phyloP scores from a whole-genome alignment of 73 alveolate species.

The Tetrahymena elliotti region DNA sequence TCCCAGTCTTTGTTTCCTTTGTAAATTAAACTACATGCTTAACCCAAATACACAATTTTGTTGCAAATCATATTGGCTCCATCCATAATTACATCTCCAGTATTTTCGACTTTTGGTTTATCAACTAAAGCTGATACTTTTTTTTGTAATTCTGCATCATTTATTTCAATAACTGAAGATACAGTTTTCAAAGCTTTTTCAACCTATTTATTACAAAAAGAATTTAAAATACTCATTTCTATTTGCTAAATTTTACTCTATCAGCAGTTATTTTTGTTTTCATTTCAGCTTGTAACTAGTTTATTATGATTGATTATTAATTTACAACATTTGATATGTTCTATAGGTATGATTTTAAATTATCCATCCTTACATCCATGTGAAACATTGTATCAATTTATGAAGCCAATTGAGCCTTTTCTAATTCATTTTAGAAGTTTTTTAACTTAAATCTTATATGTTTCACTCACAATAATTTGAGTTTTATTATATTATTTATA shows the following conservation, averaged over 20 bases:
- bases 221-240: not conserved
- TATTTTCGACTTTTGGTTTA: conserved; percentile 40
- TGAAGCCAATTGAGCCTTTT: not conserved
- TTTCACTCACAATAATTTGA: not conserved
- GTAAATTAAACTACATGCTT: conserved; percentile 16
- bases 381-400: not conserved
- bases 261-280: not conserved
- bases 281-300: not conserved
- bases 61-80: conserved; percentile 15
- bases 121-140: conserved; percentile 17
- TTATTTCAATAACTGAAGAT: not conserved
- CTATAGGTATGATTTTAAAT: not conserved
- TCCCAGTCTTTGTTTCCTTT: conserved; percentile 40
- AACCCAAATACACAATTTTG: conserved; percentile 13
- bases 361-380: not conserved
- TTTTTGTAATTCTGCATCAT: conserved; percentile 33
- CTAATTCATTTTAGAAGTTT: not conserved
- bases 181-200: not conserved
- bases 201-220: not conserved
- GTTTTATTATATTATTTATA: not conserved
- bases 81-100: conserved; percentile 14
- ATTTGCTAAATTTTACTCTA: not conserved
- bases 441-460: not conserved
- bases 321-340: not conserved
- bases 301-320: not conserved